Conservation (phyloP, 768 basidiomycete species). For the Hygrocybe punicea region DNA sequence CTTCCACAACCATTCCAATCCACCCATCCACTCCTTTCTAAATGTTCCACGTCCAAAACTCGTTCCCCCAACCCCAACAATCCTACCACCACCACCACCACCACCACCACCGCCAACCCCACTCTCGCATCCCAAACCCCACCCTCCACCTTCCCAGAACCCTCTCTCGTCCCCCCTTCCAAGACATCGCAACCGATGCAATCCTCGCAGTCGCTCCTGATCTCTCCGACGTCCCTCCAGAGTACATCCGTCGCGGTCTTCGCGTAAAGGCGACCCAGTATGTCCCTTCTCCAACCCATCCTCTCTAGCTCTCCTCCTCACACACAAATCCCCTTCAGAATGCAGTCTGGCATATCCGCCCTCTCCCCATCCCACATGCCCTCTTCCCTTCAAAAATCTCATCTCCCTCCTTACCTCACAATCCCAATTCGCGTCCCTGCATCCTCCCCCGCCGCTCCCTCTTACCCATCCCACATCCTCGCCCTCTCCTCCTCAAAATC, state of each 20-base stretch:
- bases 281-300: slow-evolving; percentile 18
- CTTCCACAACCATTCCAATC: background rate
- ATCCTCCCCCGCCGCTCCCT: slow-evolving; percentile 42
- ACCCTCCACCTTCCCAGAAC: slow-evolving; percentile 68
- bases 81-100: slow-evolving; percentile 17
- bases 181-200: slow-evolving; percentile 55
- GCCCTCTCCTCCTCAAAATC: slow-evolving; percentile 48
- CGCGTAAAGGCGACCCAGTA: slow-evolving; percentile 43
- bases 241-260: slow-evolving; percentile 68
- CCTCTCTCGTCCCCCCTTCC: slow-evolving; percentile 59
- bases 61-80: slow-evolving; percentile 13
- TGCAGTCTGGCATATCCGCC: slow-evolving; percentile 52
- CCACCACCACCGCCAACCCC: slow-evolving; percentile 6
- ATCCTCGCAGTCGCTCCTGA: slow-evolving; percentile 66
- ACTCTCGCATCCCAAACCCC: background rate
- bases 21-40: too few relatives aligned
- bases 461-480: slow-evolving; percentile 54
- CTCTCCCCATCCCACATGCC: slow-evolving; percentile 58
- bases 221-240: slow-evolving; percentile 58
- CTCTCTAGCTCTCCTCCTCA: slow-evolving; percentile 15
- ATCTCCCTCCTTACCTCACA: slow-evolving; percentile 56
- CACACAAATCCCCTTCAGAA: slow-evolving; percentile 33
- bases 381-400: slow-evolving; percentile 51
- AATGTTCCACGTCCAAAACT: background rate
- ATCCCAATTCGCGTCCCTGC: slow-evolving; percentile 60